Evolutionary conservation across 2,329 filamentous ascomycete genomes (phyloP), one percentile per base, ranked within the genome.

Genomic region (Sclerotinia nivalis): DNA sequence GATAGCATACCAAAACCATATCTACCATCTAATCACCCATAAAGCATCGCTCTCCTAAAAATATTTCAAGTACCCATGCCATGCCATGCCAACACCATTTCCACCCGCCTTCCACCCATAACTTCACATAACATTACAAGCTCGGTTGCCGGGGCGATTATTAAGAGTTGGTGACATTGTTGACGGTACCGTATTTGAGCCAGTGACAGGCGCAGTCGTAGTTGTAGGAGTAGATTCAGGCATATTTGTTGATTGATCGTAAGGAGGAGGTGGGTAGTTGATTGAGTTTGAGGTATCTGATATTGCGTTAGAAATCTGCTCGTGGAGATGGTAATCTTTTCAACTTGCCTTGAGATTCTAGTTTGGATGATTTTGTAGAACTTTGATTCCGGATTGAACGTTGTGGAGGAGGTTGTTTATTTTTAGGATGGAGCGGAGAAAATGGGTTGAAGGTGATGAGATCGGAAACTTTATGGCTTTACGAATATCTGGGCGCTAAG

Each of bases 361-460:
- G 25, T 20, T 34, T 34, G 2, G 2, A 0, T 8, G 20, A 2
- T 37, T 9, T 58, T 15, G 2, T 9, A 7, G 9, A 18, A 1
- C 13, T 22, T 58, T 58, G 34, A n/a, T 25, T 56, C 6, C 12
- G 8, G 34, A 18, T n/a, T 6, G 20, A 40, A 12, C 12, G 13
- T 9, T 58, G 22, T 18, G 20, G 34, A 8, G 40, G 40, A 22
- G 22, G 28, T 10, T 56, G 22, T 2, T 4, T 22, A 18, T 15
- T n/a, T n/a, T 6, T 1, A 5, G 13, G 20, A 15, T 55, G 13
- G n/a, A 9, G 22, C 40, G 22, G 0, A 10, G 6, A 4, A 1
- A n/a, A n/a, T 43, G 13, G 13, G 1, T 3, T 58, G 15, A n/a
- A 8, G 13, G 34, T 58, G 20, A 40, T 1, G 20, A 58, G 34